A percentile compares a stretch with the other conserved stretches of the same genome.
Conservation (phyloP, 225 moss, liverwort and hornwort species). For the Asterella californica region DNA sequence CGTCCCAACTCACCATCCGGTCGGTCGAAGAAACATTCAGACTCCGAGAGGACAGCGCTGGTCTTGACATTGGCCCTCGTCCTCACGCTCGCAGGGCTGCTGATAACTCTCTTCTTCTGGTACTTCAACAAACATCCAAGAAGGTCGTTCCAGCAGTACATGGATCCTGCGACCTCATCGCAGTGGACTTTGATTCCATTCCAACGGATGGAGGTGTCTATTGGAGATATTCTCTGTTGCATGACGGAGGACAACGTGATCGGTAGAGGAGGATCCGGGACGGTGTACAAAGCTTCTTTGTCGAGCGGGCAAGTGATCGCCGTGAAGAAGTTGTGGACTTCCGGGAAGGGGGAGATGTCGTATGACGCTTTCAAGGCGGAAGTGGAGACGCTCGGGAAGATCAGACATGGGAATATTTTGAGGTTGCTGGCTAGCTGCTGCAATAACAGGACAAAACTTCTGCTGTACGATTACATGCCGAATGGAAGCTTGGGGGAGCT, state of each 20-base stretch:
- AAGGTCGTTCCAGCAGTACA: constrained; percentile 27
- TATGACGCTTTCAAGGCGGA: constrained; percentile 45
- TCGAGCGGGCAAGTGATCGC: constrained; percentile 37
- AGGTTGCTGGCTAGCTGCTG: constrained; percentile 43
- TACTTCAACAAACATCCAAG: constrained; percentile 29
- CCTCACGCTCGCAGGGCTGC: constrained; percentile 19
- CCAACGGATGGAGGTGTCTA: constrained; percentile 45
- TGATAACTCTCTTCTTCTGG: constrained; percentile 31
- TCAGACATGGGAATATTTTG: constrained; percentile 45
- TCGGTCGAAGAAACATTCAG: constrained; percentile 16
- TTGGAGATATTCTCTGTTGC: constrained; percentile 33
- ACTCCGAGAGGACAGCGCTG: constrained; percentile 33
- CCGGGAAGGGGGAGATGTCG: constrained; percentile 54
- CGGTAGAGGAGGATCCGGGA: constrained; percentile 44
- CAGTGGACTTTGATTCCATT: constrained; percentile 49
- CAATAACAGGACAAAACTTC: constrained; percentile 37
- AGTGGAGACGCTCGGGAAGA: constrained; percentile 40
- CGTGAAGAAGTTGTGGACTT: constrained; percentile 48
- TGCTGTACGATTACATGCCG: constrained; percentile 45
- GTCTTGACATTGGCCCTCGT: constrained; percentile 33
- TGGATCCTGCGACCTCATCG: constrained; percentile 43
- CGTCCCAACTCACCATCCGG: not conserved
- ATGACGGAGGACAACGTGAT: constrained; percentile 40
- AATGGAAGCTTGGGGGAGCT: constrained; percentile 44
- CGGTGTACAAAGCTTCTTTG: constrained; percentile 34